A percentile compares a stretch with the other conserved stretches of the same genome.
These are phyloP conservation scores for Russula emetica DNA, from an alignment of 768 basidiomycete species.

Conservation along the genomic window DNA sequence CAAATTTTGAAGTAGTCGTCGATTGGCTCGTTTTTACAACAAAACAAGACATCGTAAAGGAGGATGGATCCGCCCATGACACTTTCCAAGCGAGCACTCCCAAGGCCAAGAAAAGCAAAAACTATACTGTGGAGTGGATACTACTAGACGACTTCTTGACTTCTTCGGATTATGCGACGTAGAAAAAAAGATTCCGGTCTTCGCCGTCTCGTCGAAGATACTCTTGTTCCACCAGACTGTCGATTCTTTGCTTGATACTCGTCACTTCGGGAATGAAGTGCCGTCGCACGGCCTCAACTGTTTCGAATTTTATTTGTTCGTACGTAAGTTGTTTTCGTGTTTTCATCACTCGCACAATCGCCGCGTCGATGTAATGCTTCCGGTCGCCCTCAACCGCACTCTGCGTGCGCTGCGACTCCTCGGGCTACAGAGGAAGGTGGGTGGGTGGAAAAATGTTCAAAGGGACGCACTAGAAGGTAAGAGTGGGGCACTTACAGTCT, in stretches of 20 bases:
- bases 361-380: constrained; percentile 81
- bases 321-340: constrained; percentile 78
- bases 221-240: constrained; percentile 77
- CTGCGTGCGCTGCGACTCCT: constrained; percentile 82
- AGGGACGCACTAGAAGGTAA: background rate
- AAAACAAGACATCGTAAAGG: background rate
- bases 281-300: constrained; percentile 80
- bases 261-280: constrained; percentile 84
- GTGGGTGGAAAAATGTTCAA: background rate
- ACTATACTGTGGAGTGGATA: background rate
- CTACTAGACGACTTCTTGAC: background rate
- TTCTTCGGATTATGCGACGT: constrained; percentile 57
- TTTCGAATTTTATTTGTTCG: constrained; percentile 74
- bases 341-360: constrained; percentile 97
- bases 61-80: background rate
- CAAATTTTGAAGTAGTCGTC: background rate
- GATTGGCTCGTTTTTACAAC: background rate
- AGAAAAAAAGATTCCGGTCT: constrained; percentile 68
- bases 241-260: constrained; percentile 81
- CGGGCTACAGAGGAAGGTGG: constrained; percentile 47
- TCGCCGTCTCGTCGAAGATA: constrained; percentile 75
- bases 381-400: constrained; percentile 83
- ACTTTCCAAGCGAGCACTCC: background rate
- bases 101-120: background rate
- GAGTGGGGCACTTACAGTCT: constrained; percentile 56